Base-by-base conservation (phyloP, 768 basidiomycete genomes). In the Cyclocybe aegerita region DNA sequence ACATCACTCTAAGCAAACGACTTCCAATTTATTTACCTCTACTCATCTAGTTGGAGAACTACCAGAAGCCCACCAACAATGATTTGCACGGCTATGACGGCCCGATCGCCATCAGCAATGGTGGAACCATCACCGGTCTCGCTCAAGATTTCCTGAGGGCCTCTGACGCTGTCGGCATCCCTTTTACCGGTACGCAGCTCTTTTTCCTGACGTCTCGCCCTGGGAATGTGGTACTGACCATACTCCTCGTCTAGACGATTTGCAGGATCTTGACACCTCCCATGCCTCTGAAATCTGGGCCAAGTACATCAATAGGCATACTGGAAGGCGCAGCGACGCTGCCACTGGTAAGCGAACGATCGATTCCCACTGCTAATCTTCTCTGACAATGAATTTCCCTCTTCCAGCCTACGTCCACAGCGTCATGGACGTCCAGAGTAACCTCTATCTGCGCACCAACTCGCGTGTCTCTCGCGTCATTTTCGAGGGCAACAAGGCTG, bases 241-340 rank as follows among this genome's bases (percentile, higher is more conserved):
- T 40, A 2, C 12, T 8, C 15, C n/a, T 9, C n/a, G n/a, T 17
- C 29, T n/a, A 85, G 84, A 86, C 57, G 85, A 86, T 70, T 71
- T 86, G 41, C 85, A 86, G 77, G 85, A 86, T 64, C 72, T 85
- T 36, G 66, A 73, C 45, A 83, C 83, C 16, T 62, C 78, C 29
- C 81, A 86, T 56, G 83, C 72, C 16, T 77, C 85, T 48, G 86
- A 86, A 64, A 83, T 86, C 49, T 86, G 85, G 85, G 85, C 85
- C 43, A 87, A 88, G 63, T 88, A 86, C 61, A 85, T 88, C 74
- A 86, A 86, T 66, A 76, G 83, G 57, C 79, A 85, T 60, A 87
- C 84, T 33, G 86, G 86, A 51, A 72, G 86, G 54, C 82, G 85
- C 44, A 85, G 82, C 53, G 86, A 88, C 56, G 85, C 85, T 42